Evolutionary conservation across 2,329 filamentous ascomycete species (phyloP).

Genomic region (Mycosphaerelloides madeirae): DNA sequence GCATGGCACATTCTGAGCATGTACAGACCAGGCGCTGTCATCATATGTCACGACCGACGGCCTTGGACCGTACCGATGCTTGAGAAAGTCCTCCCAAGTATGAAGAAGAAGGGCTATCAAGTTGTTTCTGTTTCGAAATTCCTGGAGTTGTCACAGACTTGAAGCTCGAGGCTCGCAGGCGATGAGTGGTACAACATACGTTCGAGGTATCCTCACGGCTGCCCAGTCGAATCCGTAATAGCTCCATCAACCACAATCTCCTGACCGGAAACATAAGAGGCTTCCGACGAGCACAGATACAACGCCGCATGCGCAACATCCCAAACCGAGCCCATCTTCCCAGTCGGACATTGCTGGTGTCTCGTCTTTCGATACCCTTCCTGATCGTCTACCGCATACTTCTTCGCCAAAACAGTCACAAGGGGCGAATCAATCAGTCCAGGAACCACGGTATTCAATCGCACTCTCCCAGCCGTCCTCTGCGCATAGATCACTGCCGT

Average conservation of each 20-base stretch:
- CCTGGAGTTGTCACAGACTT: conserved; percentile 37
- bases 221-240: conserved; percentile 18
- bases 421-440: conserved; percentile 55
- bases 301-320: conserved; percentile 55
- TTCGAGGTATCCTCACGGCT: conserved; percentile 4
- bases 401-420: conserved; percentile 42
- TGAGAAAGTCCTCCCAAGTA: conserved; percentile 63
- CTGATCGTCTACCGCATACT: conserved; percentile 44
- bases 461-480: conserved; percentile 36
- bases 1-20: conserved; percentile 75
- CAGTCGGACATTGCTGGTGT: conserved; percentile 55
- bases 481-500: conserved; percentile 59
- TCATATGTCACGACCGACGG: conserved; percentile 81
- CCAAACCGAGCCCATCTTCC: conserved; percentile 55
- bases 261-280: conserved; percentile 57
- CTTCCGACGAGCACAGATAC: conserved; percentile 56
- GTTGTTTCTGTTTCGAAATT: conserved; percentile 68
- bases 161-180: not conserved
- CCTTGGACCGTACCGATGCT: conserved; percentile 82
- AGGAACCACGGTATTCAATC: conserved; percentile 54
- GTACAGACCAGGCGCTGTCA: conserved; percentile 68
- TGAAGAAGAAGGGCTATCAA: conserved; percentile 64
- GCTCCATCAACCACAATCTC: conserved; percentile 39
- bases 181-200: not conserved
- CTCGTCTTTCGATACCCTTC: conserved; percentile 50